These are phyloP conservation scores for Thraustochytrium striatum DNA, from an alignment of 352 stramenopile genomes.

Conservation along the genomic window DNA sequence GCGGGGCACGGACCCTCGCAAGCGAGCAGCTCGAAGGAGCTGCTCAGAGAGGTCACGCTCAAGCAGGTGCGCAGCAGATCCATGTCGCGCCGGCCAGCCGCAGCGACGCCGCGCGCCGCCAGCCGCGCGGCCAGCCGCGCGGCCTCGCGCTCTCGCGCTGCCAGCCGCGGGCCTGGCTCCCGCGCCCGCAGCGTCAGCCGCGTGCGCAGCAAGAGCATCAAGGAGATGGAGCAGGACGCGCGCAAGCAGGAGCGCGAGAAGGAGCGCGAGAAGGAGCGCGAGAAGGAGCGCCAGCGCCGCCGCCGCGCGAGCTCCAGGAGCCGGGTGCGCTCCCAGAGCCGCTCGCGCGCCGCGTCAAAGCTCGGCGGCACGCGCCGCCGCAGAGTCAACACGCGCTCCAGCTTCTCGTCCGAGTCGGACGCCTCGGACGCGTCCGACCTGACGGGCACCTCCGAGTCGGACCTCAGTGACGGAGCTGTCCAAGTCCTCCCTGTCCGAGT, in stretches of 20 bases:
- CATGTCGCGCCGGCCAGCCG: neutral
- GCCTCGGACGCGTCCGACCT: neutral
- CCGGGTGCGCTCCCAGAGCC: neutral
- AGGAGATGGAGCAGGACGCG: neutral
- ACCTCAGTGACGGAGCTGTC: neutral
- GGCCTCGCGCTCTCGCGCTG: neutral
- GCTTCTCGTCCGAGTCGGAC: neutral
- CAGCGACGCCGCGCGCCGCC: neutral
- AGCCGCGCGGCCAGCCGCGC: neutral
- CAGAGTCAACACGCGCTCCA: too few relatives aligned
- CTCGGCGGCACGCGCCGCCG: neutral
- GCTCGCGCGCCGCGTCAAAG: neutral
- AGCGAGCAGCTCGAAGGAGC: neutral
- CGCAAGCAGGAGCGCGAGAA: neutral
- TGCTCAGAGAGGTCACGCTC: neutral
- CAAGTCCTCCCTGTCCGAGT: neutral
- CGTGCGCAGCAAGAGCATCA: neutral
- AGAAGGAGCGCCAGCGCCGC: neutral
- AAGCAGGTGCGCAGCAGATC: neutral
- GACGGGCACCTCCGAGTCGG: neutral
- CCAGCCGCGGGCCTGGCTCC: neutral
- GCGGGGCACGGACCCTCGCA: neutral
- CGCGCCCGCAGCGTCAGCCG: neutral
- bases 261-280: neutral
- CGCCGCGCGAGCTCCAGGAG: neutral